These are phyloP conservation scores for Byssothecium circinans DNA, from an alignment of 2,329 filamentous ascomycete genomes.

Conservation along the genomic window DNA sequence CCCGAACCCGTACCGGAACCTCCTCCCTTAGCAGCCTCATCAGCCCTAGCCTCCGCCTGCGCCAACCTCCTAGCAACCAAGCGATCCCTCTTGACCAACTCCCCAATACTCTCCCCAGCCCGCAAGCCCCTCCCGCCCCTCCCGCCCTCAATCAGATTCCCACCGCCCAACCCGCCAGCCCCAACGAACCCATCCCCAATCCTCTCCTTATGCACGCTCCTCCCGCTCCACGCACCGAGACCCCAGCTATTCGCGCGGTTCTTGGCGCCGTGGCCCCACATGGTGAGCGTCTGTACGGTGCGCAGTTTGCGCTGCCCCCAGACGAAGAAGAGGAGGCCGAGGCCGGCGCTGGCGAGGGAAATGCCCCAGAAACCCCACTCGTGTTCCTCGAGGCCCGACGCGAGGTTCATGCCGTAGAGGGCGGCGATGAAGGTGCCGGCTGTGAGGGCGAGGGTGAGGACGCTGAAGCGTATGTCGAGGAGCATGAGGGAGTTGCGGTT, in stretches of 20 bases:
- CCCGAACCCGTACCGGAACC: too few relatives aligned
- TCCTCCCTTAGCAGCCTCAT: constrained; percentile 10
- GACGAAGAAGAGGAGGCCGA: constrained; percentile 76
- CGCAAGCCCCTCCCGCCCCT: constrained; percentile 14
- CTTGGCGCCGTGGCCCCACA: constrained; percentile 62
- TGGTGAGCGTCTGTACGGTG: constrained; percentile 83
- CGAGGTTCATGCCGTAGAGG: constrained; percentile 99
- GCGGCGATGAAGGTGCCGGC: constrained; percentile 94
- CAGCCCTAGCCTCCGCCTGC: constrained; percentile 21
- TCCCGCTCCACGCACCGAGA: constrained; percentile 33
- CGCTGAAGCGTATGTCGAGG: constrained; percentile 92
- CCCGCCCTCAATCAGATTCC: constrained; percentile 19
- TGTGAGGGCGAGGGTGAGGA: constrained; percentile 90
- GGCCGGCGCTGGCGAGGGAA: constrained; percentile 67
- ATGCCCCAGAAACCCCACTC: constrained; percentile 81
- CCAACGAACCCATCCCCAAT: constrained; percentile 7
- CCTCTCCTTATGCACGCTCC: constrained; percentile 20
- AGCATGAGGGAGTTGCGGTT: constrained; percentile 99
- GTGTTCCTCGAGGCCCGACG: constrained; percentile 97
- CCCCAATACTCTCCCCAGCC: constrained; percentile 25
- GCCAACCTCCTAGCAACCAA: constrained; percentile 29
- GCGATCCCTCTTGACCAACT: constrained; percentile 33
- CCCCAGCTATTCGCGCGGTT: constrained; percentile 23
- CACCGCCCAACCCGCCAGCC: constrained; percentile 18
- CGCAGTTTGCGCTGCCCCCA: constrained; percentile 84